Conservation (phyloP, 495 filamentous ascomycete species). For the Penicillium paradoxum region DNA sequence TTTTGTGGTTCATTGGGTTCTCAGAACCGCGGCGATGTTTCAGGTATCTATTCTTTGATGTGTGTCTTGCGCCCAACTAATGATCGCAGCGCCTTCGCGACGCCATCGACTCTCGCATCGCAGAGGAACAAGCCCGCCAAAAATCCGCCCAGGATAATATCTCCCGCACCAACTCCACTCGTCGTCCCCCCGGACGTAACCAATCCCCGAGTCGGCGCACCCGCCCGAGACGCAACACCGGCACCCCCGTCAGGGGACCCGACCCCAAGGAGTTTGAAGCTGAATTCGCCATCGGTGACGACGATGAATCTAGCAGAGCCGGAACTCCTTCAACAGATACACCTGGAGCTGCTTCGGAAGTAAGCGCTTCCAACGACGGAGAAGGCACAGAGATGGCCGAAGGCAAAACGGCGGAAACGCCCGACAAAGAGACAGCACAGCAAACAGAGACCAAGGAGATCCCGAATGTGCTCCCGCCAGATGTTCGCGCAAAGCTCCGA, state of each 20-base stretch:
- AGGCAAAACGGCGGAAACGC: conserved; percentile 23
- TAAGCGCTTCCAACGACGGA: conserved; percentile 17
- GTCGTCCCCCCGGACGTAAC: conserved; percentile 46
- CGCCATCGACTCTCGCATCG: conserved; percentile 78
- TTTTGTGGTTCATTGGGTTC: conserved; percentile 26
- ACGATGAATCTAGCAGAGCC: conserved; percentile 55
- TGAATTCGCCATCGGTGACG: conserved; percentile 77
- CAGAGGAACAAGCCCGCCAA: conserved; percentile 83
- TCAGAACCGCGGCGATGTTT: conserved; percentile 44
- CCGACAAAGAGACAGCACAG: conserved; percentile 22
- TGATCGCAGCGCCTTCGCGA: conserved; percentile 69
- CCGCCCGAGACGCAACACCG: conserved; percentile 48
- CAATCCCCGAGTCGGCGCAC: conserved; percentile 51
- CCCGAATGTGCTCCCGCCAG: conserved; percentile 62
- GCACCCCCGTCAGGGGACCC: conserved; percentile 51
- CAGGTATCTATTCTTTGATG: conserved; percentile 30
- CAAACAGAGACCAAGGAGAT: conserved; percentile 20
- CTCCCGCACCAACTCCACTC: conserved; percentile 45
- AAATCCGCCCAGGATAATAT: conserved; percentile 48
- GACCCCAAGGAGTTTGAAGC: conserved; percentile 83
- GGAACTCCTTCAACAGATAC: conserved; percentile 47
- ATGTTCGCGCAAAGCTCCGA: conserved; percentile 61
- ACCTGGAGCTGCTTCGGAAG: conserved; percentile 22
- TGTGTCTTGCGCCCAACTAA: background rate
- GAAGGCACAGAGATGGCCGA: conserved; percentile 26